These are phyloP conservation scores for Diaporthe nobilis DNA, from an alignment of 2,329 filamentous ascomycete species.

Conservation along the genomic window DNA sequence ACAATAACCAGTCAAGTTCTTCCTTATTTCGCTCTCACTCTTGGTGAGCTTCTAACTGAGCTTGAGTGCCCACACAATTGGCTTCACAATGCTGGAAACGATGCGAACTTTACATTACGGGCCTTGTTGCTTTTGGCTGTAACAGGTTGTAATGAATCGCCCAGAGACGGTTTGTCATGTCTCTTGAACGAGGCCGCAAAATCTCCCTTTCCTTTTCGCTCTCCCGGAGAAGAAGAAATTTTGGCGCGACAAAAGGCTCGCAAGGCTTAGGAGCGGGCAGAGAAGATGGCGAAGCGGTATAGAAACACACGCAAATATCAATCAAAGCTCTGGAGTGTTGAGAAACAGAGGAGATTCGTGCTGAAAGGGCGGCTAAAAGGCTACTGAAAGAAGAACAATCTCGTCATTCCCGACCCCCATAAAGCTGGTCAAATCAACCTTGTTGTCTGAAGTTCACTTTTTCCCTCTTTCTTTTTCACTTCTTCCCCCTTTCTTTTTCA, in stretches of 20 bases:
- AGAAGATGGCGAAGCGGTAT: conserved; percentile 6
- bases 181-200: background rate
- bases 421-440: background rate
- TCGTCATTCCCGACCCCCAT: background rate
- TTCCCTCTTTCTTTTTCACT: no score
- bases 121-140: background rate
- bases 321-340: background rate
- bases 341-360: background rate
- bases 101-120: background rate
- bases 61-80: background rate
- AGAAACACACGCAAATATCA: background rate
- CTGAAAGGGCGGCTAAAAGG: background rate
- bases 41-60: background rate
- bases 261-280: background rate
- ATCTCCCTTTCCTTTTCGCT: background rate
- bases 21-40: background rate
- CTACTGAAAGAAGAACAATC: background rate
- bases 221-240: background rate
- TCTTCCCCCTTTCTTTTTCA: no score
- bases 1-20: background rate
- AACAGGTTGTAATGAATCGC: background rate
- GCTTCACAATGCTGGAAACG: background rate
- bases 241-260: background rate
- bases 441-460: background rate
- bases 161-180: background rate